Conservation (phyloP, 768 basidiomycete genomes). For the Suillus subluteus region DNA sequence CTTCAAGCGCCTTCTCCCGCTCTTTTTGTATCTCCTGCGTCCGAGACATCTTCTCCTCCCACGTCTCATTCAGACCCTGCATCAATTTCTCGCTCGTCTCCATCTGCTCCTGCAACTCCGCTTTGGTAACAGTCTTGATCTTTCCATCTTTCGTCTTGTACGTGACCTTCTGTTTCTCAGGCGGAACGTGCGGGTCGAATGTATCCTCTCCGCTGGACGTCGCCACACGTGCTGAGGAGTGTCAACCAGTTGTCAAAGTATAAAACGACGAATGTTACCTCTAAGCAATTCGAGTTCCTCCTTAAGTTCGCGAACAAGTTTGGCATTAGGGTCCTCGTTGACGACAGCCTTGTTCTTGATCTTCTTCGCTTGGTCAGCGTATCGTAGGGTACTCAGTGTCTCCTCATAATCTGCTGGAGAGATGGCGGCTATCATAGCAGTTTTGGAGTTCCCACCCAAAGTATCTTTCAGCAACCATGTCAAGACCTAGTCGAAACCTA, state of each 20-base stretch:
- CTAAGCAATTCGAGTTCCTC: constrained; percentile 95
- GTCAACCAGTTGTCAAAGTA: constrained; percentile 15
- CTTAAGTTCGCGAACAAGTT: constrained; percentile 97
- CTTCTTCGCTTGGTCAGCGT: constrained; percentile 99
- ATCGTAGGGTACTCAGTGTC: constrained; percentile 93
- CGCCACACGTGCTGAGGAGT: constrained; percentile 67
- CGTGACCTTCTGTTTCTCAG: constrained; percentile 93
- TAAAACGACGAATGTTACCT: constrained; percentile 47
- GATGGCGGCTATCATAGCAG: constrained; percentile 99
- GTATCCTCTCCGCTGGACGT: constrained; percentile 69
- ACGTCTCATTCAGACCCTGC: constrained; percentile 91
- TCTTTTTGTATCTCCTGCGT: constrained; percentile 96
- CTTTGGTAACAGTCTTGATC: constrained; percentile 95
- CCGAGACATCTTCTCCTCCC: constrained; percentile 91
- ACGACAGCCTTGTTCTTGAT: constrained; percentile 99
- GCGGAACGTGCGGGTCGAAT: constrained; percentile 88
- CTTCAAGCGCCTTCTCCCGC: constrained; percentile 96
- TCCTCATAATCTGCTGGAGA: constrained; percentile 99
- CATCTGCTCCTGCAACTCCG: constrained; percentile 96
- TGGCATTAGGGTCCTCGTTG: constrained; percentile 99
- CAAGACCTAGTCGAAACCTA: constrained; percentile 61
- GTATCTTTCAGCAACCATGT: constrained; percentile 99
- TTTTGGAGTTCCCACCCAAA: constrained; percentile 95
- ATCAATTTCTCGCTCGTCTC: constrained; percentile 94
- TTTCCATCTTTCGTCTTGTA: constrained; percentile 93